These are phyloP conservation scores for Colletotrichum sp. DNA, from an alignment of 2,329 filamentous ascomycete species.

Conservation along the genomic window DNA sequence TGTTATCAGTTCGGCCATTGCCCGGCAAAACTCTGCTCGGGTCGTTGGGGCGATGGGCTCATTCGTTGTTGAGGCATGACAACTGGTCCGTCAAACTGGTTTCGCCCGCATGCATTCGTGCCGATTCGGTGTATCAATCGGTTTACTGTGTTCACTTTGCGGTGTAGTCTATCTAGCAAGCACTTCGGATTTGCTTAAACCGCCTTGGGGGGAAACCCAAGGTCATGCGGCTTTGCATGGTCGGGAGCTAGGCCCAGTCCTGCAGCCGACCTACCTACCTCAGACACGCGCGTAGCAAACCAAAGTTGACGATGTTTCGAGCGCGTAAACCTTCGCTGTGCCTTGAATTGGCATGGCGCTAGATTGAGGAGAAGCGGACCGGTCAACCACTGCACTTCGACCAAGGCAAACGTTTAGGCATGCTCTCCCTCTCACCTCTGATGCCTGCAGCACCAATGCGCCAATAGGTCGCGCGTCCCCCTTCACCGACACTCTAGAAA, in stretches of 20 bases:
- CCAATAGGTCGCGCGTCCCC: background rate
- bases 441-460: background rate
- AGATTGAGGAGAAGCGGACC: background rate
- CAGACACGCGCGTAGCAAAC: background rate
- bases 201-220: background rate
- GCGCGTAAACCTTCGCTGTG: background rate
- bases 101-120: background rate
- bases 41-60: background rate
- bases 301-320: background rate
- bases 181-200: background rate
- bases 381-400: background rate
- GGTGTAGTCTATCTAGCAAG: background rate
- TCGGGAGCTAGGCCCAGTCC: background rate
- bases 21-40: background rate
- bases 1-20: background rate
- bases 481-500: background rate
- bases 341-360: background rate
- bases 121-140: background rate
- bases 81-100: background rate
- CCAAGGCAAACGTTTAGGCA: background rate
- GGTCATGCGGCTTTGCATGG: background rate
- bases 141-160: background rate
- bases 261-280: background rate
- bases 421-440: background rate
- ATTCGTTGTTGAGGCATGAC: background rate